phyloP scores from a whole-genome alignment of 257 asterid species.

The Paulownia fortunei region DNA sequence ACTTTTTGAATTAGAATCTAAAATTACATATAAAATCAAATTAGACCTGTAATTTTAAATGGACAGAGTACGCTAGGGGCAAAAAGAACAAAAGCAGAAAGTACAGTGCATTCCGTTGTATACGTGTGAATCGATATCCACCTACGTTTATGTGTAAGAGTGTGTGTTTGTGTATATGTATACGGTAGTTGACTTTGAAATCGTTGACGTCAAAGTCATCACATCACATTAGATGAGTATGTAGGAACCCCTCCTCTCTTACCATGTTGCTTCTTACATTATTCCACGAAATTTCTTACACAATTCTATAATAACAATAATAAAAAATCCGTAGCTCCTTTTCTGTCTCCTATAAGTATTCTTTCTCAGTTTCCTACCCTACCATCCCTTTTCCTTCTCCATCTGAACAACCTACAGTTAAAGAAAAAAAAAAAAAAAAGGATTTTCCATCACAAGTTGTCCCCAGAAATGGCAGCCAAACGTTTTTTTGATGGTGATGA shows the following conservation, averaged over 20 bases:
- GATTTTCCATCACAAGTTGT: not conserved
- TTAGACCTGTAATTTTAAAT: too few species aligned
- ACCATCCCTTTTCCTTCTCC: not conserved
- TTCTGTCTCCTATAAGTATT: too few species aligned
- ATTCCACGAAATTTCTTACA: slow-evolving; percentile 55
- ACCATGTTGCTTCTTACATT: slow-evolving; percentile 46
- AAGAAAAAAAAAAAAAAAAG: not conserved
- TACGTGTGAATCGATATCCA: too few species aligned
- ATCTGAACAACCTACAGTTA: slow-evolving; percentile 10
- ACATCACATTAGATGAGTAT: slow-evolving; percentile 30
- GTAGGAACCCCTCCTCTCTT: slow-evolving; percentile 4
- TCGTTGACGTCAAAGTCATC: slow-evolving; percentile 49
- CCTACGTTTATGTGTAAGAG: too few species aligned
- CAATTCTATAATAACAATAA: not conserved
- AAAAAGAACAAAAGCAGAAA: too few species aligned
- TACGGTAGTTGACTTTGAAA: slow-evolving; percentile 41
- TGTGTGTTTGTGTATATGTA: too few species aligned
- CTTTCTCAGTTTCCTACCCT: too few species aligned
- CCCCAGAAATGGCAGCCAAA: slow-evolving; percentile 61
- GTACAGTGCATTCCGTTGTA: too few species aligned
- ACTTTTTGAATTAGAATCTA: too few species aligned
- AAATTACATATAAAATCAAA: too few species aligned
- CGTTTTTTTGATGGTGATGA: slow-evolving; percentile 45
- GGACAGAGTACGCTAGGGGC: too few species aligned
- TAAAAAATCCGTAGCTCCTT: too few species aligned